Conservation (phyloP, 306 rosid genomes). For the Styphnolobium japonicum region DNA sequence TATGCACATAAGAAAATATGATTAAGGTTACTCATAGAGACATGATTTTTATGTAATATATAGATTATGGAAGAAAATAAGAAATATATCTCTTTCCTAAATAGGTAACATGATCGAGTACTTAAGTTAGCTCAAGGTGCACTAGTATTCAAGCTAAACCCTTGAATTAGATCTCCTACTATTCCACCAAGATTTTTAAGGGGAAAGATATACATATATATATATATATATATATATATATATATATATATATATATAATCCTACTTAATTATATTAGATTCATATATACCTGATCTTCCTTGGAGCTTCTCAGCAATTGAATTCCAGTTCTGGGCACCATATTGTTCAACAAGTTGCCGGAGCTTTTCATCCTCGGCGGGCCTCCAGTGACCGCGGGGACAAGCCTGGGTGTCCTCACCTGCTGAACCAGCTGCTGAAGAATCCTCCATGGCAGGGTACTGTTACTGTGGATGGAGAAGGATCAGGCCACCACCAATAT, state of each 20-base stretch:
- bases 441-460: slow-evolving; percentile 45
- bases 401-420: slow-evolving; percentile 34
- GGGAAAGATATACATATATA: too few species aligned
- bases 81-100: neutral
- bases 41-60: neutral
- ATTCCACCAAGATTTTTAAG: neutral
- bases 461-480: neutral
- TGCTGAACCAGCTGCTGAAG: slow-evolving; percentile 19
- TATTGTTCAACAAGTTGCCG: slow-evolving; percentile 51
- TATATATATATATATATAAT: neutral
- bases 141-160: neutral
- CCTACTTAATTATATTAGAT: neutral
- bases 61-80: neutral
- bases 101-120: neutral
- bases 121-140: neutral
- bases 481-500: neutral
- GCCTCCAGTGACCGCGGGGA: slow-evolving; percentile 66
- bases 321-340: slow-evolving; percentile 77
- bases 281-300: slow-evolving; percentile 62
- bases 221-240: too few species aligned
- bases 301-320: slow-evolving; percentile 70
- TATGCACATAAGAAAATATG: neutral
- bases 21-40: neutral
- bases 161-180: neutral
- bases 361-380: slow-evolving; percentile 66